Conservation (phyloP, 179 eudicot genomes). For the Spinacia oleracea region DNA sequence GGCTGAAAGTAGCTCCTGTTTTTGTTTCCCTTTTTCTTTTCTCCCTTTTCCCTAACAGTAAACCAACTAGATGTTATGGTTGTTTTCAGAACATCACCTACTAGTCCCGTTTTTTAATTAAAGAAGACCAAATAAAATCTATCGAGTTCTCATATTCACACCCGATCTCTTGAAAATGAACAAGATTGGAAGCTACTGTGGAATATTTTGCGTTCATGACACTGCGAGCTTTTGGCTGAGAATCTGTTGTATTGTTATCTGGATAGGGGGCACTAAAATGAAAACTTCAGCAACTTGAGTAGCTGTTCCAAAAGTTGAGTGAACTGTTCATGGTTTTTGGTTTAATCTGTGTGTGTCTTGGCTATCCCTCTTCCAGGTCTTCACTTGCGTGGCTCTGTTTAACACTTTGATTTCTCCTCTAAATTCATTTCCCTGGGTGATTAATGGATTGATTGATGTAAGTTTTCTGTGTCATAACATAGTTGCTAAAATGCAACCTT, state of each 20-base stretch:
- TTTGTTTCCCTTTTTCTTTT: not conserved
- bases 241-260: not conserved
- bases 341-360: not conserved
- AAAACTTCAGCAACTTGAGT: slow-evolving; percentile 9
- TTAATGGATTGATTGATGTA: slow-evolving; percentile 95
- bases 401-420: slow-evolving; percentile 91
- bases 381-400: slow-evolving; percentile 92
- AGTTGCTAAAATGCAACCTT: not conserved
- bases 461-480: slow-evolving; percentile 36
- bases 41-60: not conserved
- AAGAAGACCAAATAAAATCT: not conserved
- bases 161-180: not conserved
- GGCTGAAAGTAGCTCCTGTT: slow-evolving; percentile 14
- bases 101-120: not conserved
- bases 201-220: not conserved
- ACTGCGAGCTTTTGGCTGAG: not conserved
- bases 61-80: not conserved
- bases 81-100: not conserved
- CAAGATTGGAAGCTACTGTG: not conserved
- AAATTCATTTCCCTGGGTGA: slow-evolving; percentile 99
- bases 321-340: not conserved
- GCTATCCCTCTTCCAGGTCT: slow-evolving; percentile 62
- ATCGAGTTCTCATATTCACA: not conserved
- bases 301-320: not conserved
- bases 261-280: not conserved